Percentiles rank a stretch among this genome's conserved stretches.
phyloP scores from a whole-genome alignment of 2,329 filamentous ascomycete genomes.

The Pyrenophora teres region DNA sequence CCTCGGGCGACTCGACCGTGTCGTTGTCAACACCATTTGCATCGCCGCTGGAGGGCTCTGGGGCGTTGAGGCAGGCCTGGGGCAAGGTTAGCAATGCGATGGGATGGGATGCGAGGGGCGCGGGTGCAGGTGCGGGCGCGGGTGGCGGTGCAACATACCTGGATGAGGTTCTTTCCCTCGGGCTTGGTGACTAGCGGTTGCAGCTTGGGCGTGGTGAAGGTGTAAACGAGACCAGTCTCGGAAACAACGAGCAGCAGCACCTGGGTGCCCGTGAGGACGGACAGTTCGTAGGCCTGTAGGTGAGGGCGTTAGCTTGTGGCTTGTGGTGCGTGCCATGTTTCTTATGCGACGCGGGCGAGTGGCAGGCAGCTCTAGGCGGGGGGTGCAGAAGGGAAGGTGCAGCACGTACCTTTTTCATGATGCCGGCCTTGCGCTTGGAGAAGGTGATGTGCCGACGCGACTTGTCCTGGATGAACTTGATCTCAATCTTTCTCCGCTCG shows the following conservation, averaged over 20 bases:
- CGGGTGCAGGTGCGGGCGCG: neutral
- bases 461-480: slow-evolving; percentile 99
- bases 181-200: slow-evolving; percentile 98
- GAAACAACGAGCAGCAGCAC: slow-evolving; percentile 95
- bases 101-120: neutral
- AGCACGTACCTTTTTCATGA: slow-evolving; percentile 99
- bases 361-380: slow-evolving; percentile 23
- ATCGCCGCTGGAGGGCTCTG: slow-evolving; percentile 79
- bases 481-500: slow-evolving; percentile 99
- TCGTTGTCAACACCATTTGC: slow-evolving; percentile 64
- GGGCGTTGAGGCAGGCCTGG: slow-evolving; percentile 96
- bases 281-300: slow-evolving; percentile 90
- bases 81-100: slow-evolving; percentile 41
- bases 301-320: slow-evolving; percentile 29
- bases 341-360: slow-evolving; percentile 37
- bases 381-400: neutral
- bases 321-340: slow-evolving; percentile 26
- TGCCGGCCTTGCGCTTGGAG: slow-evolving; percentile 98
- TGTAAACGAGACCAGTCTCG: slow-evolving; percentile 96
- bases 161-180: slow-evolving; percentile 98
- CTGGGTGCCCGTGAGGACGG: slow-evolving; percentile 96
- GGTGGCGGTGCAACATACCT: slow-evolving; percentile 64
- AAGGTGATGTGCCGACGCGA: slow-evolving; percentile 99
- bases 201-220: slow-evolving; percentile 97
- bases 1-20: slow-evolving; percentile 85